phyloP scores from a whole-genome alignment of 352 stramenopile genomes.

The Blastocystis sp. region DNA sequence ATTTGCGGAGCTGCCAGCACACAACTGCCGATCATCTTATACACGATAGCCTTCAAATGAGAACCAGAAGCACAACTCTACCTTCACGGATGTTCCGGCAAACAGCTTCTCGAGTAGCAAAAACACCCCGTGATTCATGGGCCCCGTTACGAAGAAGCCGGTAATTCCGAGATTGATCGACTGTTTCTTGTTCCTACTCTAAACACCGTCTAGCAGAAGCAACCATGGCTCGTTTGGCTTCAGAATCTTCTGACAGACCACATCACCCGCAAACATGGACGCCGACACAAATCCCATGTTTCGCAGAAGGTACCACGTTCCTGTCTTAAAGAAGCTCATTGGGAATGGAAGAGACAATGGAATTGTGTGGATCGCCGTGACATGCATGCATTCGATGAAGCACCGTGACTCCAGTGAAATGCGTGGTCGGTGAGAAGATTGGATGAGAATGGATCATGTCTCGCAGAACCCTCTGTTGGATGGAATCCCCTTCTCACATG shows the following conservation, averaged over 20 bases:
- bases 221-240: conserved; percentile 48
- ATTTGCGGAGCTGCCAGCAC: conserved; percentile 63
- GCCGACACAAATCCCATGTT: conserved; percentile 65
- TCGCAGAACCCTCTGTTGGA: too few relatives aligned
- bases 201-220: not conserved
- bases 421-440: too few relatives aligned
- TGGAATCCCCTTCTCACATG: too few relatives aligned
- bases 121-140: conserved; percentile 67
- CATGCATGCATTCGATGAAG: too few relatives aligned
- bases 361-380: too few relatives aligned
- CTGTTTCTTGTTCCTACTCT: conserved; percentile 41
- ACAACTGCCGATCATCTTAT: conserved; percentile 58
- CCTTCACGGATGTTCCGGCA: conserved; percentile 56
- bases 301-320: conserved; percentile 46
- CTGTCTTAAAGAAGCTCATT: conserved; percentile 65
- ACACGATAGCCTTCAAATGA: conserved; percentile 34
- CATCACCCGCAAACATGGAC: conserved; percentile 61
- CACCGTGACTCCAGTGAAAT: too few relatives aligned
- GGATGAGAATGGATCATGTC: too few relatives aligned
- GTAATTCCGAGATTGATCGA: conserved; percentile 70
- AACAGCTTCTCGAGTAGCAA: conserved; percentile 61
- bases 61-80: not conserved
- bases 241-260: conserved; percentile 63
- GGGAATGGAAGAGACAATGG: not conserved
- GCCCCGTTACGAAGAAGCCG: conserved; percentile 64